These are phyloP conservation scores for Pyrenophora teres DNA, from an alignment of 2,329 filamentous ascomycete genomes.

Conservation along the genomic window DNA sequence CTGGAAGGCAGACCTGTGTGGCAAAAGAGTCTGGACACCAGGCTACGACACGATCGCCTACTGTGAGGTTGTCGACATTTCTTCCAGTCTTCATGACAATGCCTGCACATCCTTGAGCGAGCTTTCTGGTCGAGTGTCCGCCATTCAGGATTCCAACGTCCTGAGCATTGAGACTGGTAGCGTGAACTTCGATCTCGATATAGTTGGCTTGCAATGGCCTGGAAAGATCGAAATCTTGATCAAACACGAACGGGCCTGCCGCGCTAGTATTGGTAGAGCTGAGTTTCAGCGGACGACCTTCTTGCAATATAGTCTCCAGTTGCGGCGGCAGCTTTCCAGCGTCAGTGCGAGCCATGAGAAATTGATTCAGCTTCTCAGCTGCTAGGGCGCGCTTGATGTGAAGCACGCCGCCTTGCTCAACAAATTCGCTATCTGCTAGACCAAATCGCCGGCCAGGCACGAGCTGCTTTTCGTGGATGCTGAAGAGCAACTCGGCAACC, in stretches of 20 bases:
- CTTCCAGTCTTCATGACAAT: conserved; percentile 13
- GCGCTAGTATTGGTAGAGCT: not conserved
- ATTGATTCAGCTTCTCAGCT: conserved; percentile 13
- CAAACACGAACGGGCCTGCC: conserved; percentile 4
- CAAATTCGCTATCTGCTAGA: conserved; percentile 12
- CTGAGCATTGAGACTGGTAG: conserved; percentile 15
- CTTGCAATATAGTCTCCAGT: conserved; percentile 1
- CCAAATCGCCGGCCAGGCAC: not conserved
- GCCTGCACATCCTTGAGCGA: conserved; percentile 28
- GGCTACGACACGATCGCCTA: conserved; percentile 26
- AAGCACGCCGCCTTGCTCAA: conserved; percentile 14
- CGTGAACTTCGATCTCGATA: conserved; percentile 42
- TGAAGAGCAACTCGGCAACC: conserved; percentile 8
- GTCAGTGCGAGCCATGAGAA: conserved; percentile 11
- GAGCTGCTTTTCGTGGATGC: conserved; percentile 7
- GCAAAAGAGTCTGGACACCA: conserved; percentile 10
- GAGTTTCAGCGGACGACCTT: conserved; percentile 5
- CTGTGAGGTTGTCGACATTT: conserved; percentile 9
- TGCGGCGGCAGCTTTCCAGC: conserved; percentile 5
- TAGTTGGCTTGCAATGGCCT: conserved; percentile 16
- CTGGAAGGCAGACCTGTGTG: conserved; percentile 6
- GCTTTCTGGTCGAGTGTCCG: conserved; percentile 20
- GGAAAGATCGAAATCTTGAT: conserved; percentile 8
- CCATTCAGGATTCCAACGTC: conserved; percentile 28
- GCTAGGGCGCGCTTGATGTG: conserved; percentile 15